Base-by-base conservation (phyloP, 2,329 filamentous ascomycete species). In the Fusarium tanahbumbuense region DNA sequence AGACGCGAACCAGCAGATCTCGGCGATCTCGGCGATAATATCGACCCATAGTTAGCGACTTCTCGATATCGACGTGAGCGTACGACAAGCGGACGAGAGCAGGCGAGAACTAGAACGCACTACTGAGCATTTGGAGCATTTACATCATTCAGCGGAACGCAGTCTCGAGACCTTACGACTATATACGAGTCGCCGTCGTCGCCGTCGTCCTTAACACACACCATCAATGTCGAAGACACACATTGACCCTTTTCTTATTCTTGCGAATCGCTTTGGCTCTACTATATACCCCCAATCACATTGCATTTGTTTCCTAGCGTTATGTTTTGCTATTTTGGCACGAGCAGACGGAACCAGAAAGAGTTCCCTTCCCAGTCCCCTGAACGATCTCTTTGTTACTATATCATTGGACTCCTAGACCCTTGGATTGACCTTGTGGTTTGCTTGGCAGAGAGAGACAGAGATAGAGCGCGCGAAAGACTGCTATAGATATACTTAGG, bases 321-420 rank as follows among this genome's bases (percentile, higher is more conserved):
- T 37, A 37, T 37, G 34, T 37, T 37, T 37, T n/a, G 34, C 34
- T 37, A 4, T 37, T 4, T 37, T 37, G 18, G 6, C 34, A 4
- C 18, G 34, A 37, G 18, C 10, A 11, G 34, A n/a, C 6, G 10
- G 34, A 34, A 18, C 16, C 30, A 18, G 1, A 34, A 3, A 34
- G 32, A 18, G 32, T 34, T 18, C 9, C 15, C 8, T 18, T 10
- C 32, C 16, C 9, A 30, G 6, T 10, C 9, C 9, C 32, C 16
- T 34, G 32, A 1, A 18, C 8, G 34, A 37, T 7, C 4, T 0
- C 1, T n/a, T n/a, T 7, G 4, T 37, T 37, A 7, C 1, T n/a
- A 11, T 37, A 37, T 18, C 34, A 37, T 37, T 37, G 10, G 10
- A 6, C 1, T 7, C 18, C 18, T n/a, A 12, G 7, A 37, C 34